A percentile compares a stretch with the other conserved stretches of the same genome.
phyloP scores from a whole-genome alignment of 768 basidiomycete genomes.

The Rhizopogon vesiculosus region DNA sequence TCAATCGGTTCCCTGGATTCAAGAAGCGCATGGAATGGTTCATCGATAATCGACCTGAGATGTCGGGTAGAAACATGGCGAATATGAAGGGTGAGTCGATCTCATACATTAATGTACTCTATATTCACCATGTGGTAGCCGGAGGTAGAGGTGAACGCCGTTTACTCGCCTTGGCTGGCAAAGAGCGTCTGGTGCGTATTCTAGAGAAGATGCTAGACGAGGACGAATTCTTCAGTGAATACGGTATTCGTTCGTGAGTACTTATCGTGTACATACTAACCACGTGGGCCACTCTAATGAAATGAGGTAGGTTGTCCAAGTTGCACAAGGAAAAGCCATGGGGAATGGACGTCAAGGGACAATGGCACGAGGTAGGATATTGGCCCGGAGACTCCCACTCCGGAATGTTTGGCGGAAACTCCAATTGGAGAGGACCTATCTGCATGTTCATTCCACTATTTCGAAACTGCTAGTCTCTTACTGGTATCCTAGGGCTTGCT shows the following conservation, averaged over 20 bases:
- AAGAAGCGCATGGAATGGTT: slow-evolving; percentile 99
- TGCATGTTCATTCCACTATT: slow-evolving; percentile 39
- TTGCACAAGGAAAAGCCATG: slow-evolving; percentile 89
- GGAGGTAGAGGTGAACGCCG: slow-evolving; percentile 82
- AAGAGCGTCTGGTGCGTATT: slow-evolving; percentile 84
- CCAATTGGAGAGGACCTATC: slow-evolving; percentile 94
- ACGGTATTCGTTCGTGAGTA: slow-evolving; percentile 90
- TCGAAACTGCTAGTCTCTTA: background rate
- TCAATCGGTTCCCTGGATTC: slow-evolving; percentile 95
- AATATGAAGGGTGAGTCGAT: slow-evolving; percentile 76
- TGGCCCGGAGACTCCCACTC: slow-evolving; percentile 98
- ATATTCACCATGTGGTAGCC: slow-evolving; percentile 15
- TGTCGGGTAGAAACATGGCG: slow-evolving; percentile 90
- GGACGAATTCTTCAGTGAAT: slow-evolving; percentile 92
- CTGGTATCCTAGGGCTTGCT: slow-evolving; percentile 67
- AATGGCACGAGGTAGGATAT: slow-evolving; percentile 88
- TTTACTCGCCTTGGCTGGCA: slow-evolving; percentile 84
- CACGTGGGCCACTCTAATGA: slow-evolving; percentile 6
- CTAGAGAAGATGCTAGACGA: slow-evolving; percentile 97
- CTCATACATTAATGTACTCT: background rate
- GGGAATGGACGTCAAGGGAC: slow-evolving; percentile 91
- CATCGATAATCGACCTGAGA: slow-evolving; percentile 84
- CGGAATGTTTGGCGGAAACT: slow-evolving; percentile 98
- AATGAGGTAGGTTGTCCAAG: slow-evolving; percentile 69
- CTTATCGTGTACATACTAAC: background rate